phyloP scores from a whole-genome alignment of 1,284 basidiomycete genomes.

The Moesziomyces aphidis region DNA sequence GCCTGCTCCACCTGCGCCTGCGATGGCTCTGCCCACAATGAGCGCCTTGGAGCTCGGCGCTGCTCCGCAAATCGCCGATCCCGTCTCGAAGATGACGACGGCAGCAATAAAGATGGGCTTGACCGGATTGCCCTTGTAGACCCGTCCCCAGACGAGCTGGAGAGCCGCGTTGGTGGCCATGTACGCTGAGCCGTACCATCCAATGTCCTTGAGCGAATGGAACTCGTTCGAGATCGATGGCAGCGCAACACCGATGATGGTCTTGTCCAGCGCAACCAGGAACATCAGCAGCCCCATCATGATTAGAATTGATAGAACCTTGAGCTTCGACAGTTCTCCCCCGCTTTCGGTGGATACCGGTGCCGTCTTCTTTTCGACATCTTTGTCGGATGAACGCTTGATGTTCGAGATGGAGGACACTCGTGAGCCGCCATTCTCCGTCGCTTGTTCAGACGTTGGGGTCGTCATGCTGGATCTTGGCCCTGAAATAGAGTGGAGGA shows the following conservation, averaged over 20 bases:
- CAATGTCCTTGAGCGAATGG: constrained; percentile 69
- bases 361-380: background rate
- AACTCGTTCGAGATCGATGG: constrained; percentile 70
- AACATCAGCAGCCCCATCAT: constrained; percentile 21
- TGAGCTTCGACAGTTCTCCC: constrained; percentile 15
- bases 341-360: background rate
- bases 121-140: constrained; percentile 68
- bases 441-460: too few species aligned
- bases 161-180: constrained; percentile 67
- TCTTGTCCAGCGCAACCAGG: constrained; percentile 24
- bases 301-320: constrained; percentile 7
- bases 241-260: constrained; percentile 29
- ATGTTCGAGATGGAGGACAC: background rate
- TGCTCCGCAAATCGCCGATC: constrained; percentile 72
- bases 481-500: too few species aligned
- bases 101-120: constrained; percentile 71
- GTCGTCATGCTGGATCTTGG: too few species aligned
- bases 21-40: constrained; percentile 72
- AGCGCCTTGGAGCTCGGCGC: constrained; percentile 70
- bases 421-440: too few species aligned
- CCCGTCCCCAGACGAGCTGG: constrained; percentile 36
- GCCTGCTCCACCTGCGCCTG: constrained; percentile 71
- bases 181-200: constrained; percentile 71
- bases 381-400: too few species aligned
- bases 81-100: constrained; percentile 71